These are phyloP conservation scores for Pilobolus umbonatus DNA, from an alignment of 192 early-diverging fungal genomes.

Conservation along the genomic window DNA sequence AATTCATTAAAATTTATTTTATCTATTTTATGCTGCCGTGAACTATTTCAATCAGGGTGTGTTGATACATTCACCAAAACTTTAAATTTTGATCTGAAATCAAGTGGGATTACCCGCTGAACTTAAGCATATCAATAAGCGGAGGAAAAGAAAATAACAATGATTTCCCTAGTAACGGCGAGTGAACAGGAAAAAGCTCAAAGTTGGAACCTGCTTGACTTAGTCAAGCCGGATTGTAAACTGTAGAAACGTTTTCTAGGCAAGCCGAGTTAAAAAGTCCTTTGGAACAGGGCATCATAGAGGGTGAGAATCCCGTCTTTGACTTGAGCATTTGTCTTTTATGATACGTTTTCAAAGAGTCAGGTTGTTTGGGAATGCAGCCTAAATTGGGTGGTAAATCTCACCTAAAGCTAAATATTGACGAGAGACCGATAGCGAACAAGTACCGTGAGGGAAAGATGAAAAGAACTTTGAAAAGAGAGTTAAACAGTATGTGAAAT, in stretches of 20 bases:
- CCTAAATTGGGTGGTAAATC: conserved; percentile 70
- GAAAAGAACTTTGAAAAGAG: conserved; percentile 82
- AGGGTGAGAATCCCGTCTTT: conserved; percentile 72
- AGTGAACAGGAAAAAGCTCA: conserved; percentile 72
- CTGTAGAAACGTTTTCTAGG: conserved; percentile 51
- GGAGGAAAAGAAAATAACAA: conserved; percentile 81
- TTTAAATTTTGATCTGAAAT: conserved; percentile 48
- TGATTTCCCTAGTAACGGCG: conserved; percentile 75
- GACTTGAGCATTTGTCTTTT: conserved; percentile 12
- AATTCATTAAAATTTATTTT: too few relatives aligned
- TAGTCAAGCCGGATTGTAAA: conserved; percentile 51
- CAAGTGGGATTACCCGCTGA: conserved; percentile 65
- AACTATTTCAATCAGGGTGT: too few relatives aligned
- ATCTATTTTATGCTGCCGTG: too few relatives aligned
- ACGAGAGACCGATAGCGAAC: conserved; percentile 83
- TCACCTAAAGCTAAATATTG: conserved; percentile 78
- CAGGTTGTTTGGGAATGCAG: conserved; percentile 5
- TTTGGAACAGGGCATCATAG: conserved; percentile 66
- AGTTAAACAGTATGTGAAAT: conserved; percentile 82
- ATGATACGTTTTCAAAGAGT: conserved; percentile 2
- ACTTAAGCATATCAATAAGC: conserved; percentile 78
- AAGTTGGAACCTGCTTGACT: conserved; percentile 56
- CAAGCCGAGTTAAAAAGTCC: conserved; percentile 46
- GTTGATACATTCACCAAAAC: too few relatives aligned
- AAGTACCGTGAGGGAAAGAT: conserved; percentile 87